Evolutionary conservation across 2,329 filamentous ascomycete genomes (phyloP).

Genomic region (Basipetospora sp.): DNA sequence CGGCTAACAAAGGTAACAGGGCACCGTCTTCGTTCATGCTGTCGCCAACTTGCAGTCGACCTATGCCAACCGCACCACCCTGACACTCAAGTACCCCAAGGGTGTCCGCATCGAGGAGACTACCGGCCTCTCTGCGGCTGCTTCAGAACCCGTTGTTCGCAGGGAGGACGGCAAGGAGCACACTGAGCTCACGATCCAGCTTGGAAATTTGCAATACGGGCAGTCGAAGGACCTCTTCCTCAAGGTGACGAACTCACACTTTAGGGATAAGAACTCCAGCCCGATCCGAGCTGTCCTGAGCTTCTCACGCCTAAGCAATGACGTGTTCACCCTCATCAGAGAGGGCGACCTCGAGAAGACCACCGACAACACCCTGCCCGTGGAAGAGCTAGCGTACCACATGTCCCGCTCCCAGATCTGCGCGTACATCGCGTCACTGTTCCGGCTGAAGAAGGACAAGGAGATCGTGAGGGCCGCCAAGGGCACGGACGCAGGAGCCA

Average conservation of each 20-base stretch:
- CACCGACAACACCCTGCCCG: conserved; percentile 3
- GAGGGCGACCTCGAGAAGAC: not conserved
- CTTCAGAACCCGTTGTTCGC: conserved; percentile 13
- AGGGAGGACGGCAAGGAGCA: conserved; percentile 9
- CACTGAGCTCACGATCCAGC: conserved; percentile 21
- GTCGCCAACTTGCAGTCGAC: conserved; percentile 47
- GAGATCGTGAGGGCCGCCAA: conserved; percentile 20
- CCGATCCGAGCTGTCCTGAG: conserved; percentile 9
- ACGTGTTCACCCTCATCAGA: conserved; percentile 2
- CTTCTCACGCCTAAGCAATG: conserved; percentile 12
- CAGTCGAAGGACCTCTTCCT: conserved; percentile 44
- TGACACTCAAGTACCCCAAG: conserved; percentile 26
- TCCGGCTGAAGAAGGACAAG: conserved; percentile 13
- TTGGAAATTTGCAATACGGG: conserved; percentile 45
- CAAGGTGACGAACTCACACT: too few species aligned
- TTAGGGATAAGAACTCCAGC: not conserved
- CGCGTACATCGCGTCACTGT: conserved; percentile 28
- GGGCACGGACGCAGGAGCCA: not conserved
- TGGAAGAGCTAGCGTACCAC: conserved; percentile 33
- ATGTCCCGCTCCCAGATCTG: conserved; percentile 35
- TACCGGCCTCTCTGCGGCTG: conserved; percentile 24
- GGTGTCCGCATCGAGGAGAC: conserved; percentile 23
- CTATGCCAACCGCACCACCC: conserved; percentile 31
- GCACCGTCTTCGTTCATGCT: conserved; percentile 47
- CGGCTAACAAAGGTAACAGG: conserved; percentile 16